phyloP scores from a whole-genome alignment of 345 rosid species.

The Syzygium jambos region DNA sequence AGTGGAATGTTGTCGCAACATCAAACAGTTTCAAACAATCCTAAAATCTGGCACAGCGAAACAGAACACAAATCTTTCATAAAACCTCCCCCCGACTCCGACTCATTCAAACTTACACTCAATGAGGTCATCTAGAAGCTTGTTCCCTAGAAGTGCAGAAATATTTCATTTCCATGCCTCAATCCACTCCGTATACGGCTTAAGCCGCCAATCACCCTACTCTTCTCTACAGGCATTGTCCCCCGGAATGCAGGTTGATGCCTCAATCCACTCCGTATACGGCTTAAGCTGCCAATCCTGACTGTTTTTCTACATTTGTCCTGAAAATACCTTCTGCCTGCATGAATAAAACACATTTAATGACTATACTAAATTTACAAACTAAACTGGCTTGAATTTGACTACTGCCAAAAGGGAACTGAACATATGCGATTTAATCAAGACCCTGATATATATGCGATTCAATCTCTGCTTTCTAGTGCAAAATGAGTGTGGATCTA shows the following conservation, averaged over 20 bases:
- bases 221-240: conserved; percentile 19
- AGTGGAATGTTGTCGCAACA: not conserved
- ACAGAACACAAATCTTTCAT: not conserved
- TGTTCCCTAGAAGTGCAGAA: not conserved
- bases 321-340: conserved; percentile 52
- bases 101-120: not conserved
- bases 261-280: too few relatives aligned
- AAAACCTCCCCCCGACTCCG: not conserved
- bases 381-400: not conserved
- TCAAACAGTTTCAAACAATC: not conserved
- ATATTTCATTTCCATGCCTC: conserved; percentile 52
- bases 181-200: conserved; percentile 53
- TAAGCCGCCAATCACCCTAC: conserved; percentile 39
- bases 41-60: not conserved
- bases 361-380: not conserved
- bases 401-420: not conserved
- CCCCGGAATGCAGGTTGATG: conserved; percentile 18
- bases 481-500: not conserved
- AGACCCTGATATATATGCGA: not conserved
- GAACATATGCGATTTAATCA: not conserved
- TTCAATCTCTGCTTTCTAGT: not conserved
- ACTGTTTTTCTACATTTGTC: conserved; percentile 35
- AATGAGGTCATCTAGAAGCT: not conserved
- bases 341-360: not conserved
- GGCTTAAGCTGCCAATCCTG: conserved; percentile 4